Base-by-base conservation (phyloP, 2,329 filamentous ascomycete genomes). In the Alternaria tenuissima region DNA sequence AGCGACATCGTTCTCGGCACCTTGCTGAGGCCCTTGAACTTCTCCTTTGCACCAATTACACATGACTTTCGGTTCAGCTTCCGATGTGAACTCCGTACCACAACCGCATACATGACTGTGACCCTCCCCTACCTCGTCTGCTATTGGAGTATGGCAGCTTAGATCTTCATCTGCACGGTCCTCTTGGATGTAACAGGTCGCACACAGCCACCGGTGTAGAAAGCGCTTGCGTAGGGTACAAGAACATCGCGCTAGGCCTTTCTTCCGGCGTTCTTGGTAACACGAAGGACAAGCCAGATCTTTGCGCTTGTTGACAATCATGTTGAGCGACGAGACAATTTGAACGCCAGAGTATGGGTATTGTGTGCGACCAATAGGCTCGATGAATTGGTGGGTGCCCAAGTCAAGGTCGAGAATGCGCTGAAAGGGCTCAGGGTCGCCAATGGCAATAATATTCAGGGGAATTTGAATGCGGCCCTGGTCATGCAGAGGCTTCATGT, bases 401-500 rank as follows among this genome's bases (percentile, higher is more conserved):
- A 75, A 57, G 42, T 73, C 39, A 9, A 62, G 52, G 44, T 69
- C 65, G 32, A 75, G 61, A 16, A 75, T 62, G 1, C 63, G 64
- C 16, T 66, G 61, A 36, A 75, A 51, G 1, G 61, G 61, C 44
- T 71, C 70, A 5, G 62, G 58, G 14, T 59, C 55, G 5, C 64
- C 64, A 30, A 62, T 54, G 4, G 42, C 36, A n/a, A 28, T 11
- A 3, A 61, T 53, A 20, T 57, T 36, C 16, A 72, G 58, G 3
- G 70, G 66, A 11, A 62, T 39, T n/a, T 72, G 71, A 9, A 74
- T 36, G 22, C 62, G 64, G 24, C 70, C 72, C 52, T 65, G 61
- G 36, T 75, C 70, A 41, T 73, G 72, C 30, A 64, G 57, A 28
- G 64, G 52, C 14, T 43, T 28, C 46, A 46, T 41, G 6, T 47